Percentiles rank a stretch among this genome's conserved stretches.
Evolutionary conservation across 495 filamentous ascomycete genomes (phyloP).

Genomic region (Talaromyces liani): DNA sequence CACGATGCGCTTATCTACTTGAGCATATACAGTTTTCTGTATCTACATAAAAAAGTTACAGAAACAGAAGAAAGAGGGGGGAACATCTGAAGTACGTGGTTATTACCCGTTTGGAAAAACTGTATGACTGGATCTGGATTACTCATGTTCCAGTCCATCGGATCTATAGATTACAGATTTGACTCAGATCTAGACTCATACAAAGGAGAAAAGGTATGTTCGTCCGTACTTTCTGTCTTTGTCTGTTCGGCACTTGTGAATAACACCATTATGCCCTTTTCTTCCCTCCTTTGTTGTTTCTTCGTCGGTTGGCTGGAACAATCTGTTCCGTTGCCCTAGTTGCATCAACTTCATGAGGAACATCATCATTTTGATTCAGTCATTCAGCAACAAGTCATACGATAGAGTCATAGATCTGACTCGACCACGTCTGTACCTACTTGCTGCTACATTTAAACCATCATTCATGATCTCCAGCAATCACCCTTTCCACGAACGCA

Average conservation of each 20-base stretch:
- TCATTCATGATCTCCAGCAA: not conserved
- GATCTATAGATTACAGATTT: not conserved
- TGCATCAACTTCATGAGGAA: not conserved
- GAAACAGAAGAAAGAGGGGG: not conserved
- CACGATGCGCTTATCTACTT: not conserved
- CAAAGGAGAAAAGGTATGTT: not conserved
- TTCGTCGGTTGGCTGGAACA: not conserved
- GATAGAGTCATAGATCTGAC: not conserved
- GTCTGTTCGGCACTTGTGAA: not conserved
- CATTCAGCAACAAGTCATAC: not conserved
- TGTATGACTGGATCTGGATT: not conserved
- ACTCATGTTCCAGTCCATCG: not conserved
- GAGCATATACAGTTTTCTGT: not conserved
- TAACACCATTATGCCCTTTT: not conserved
- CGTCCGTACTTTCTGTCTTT: not conserved
- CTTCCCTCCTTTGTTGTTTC: not conserved
- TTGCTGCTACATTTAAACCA: not conserved
- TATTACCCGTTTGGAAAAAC: not conserved
- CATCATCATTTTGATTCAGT: not conserved
- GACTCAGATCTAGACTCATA: not conserved
- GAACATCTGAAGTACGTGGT: too few species aligned
- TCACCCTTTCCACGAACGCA: not conserved
- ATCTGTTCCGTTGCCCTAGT: not conserved
- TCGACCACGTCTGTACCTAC: not conserved
- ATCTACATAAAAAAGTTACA: not conserved